These are phyloP conservation scores for Dalechampia spathulata DNA, from an alignment of 441 rosid species.

Conservation along the genomic window DNA sequence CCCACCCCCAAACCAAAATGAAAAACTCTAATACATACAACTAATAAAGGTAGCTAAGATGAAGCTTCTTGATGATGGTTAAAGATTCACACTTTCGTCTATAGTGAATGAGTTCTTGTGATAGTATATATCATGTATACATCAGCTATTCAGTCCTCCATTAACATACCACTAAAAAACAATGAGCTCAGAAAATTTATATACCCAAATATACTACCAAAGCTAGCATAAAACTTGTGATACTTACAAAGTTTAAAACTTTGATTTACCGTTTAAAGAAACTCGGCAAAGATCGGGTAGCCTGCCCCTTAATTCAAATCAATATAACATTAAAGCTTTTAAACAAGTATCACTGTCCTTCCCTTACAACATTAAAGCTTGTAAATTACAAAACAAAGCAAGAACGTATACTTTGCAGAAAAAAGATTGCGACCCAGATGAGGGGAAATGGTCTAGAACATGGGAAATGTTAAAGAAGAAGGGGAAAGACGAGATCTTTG, in stretches of 20 bases:
- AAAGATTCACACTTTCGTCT: no score
- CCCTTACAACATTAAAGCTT: not conserved
- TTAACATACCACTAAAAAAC: no score
- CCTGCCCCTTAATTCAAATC: slow-evolving; percentile 8
- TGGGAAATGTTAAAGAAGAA: not conserved
- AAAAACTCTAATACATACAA: not conserved
- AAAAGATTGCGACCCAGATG: not conserved
- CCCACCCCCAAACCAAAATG: not conserved
- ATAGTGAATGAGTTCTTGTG: not conserved
- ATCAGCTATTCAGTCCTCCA: no score
- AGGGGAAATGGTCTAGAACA: not conserved
- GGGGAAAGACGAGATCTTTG: no score
- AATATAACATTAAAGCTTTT: slow-evolving; percentile 4
- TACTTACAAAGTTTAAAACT: no score
- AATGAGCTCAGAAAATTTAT: no score
- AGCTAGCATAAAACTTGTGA: no score
- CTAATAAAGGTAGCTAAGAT: no score
- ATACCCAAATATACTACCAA: no score
- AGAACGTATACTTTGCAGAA: not conserved
- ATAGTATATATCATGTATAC: no score
- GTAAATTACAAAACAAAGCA: not conserved
- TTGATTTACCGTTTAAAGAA: slow-evolving; percentile 9
- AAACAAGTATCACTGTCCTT: not conserved
- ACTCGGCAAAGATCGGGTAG: slow-evolving; percentile 15
- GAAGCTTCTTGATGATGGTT: no score